These are phyloP conservation scores for Blepharisma undulans DNA, from an alignment of 169 alveolate genomes.

Conservation along the genomic window DNA sequence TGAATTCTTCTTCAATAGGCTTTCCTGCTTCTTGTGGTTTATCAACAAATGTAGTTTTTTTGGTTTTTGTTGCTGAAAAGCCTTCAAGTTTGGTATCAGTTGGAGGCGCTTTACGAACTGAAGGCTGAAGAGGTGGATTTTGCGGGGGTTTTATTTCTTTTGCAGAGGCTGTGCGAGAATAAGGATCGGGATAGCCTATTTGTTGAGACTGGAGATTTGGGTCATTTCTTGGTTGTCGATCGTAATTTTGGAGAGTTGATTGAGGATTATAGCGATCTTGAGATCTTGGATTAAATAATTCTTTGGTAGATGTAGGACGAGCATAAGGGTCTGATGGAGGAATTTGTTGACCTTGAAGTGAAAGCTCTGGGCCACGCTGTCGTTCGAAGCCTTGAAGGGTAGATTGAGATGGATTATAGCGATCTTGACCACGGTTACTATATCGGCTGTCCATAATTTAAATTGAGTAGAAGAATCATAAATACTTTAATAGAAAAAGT, in stretches of 20 bases:
- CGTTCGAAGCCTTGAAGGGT: neutral
- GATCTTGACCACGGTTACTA: neutral
- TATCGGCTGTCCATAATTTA: neutral
- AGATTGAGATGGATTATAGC: neutral
- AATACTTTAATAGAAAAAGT: neutral
- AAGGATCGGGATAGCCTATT: neutral
- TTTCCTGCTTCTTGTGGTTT: neutral
- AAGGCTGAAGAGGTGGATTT: neutral
- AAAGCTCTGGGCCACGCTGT: neutral
- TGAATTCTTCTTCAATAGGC: conserved; percentile 46
- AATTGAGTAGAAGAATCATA: neutral
- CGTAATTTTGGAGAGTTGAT: neutral
- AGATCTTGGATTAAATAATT: neutral
- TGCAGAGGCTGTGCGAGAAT: neutral
- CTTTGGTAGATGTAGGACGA: neutral
- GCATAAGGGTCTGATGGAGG: neutral
- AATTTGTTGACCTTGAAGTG: neutral
- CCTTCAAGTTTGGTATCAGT: conserved; percentile 16
- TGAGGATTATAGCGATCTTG: neutral
- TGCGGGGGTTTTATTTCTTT: neutral
- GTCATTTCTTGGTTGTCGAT: neutral
- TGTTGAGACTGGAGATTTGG: neutral
- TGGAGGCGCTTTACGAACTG: conserved; percentile 7
- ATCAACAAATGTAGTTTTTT: neutral
- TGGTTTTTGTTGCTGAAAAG: neutral